These are phyloP conservation scores for Xylaria nigripes DNA, from an alignment of 495 filamentous ascomycete genomes.

Conservation along the genomic window DNA sequence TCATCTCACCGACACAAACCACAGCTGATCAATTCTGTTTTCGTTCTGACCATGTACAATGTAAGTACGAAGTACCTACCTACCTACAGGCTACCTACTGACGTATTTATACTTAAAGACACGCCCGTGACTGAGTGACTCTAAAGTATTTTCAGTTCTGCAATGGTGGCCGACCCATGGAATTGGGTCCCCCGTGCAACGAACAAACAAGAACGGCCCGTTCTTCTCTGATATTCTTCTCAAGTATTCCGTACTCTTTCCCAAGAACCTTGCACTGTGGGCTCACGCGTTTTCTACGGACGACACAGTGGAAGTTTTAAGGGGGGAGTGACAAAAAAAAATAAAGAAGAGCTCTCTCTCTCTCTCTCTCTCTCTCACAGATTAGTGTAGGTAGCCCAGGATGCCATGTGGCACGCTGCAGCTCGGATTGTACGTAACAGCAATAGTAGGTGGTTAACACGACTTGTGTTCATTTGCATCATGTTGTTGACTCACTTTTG, in stretches of 20 bases:
- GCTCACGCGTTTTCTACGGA: no score
- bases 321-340: no score
- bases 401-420: slow-evolving; percentile 8
- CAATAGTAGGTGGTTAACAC: background rate
- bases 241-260: no score
- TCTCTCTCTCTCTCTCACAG: background rate
- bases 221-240: background rate
- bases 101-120: no score
- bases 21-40: background rate
- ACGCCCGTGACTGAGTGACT: no score
- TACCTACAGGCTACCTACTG: no score
- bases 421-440: background rate
- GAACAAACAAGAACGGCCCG: background rate
- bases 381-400: background rate
- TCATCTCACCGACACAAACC: slow-evolving; percentile 1
- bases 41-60: no score
- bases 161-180: background rate
- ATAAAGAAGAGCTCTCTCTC: no score
- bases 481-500: no score
- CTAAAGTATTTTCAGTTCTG: background rate
- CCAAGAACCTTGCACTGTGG: no score
- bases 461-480: no score
- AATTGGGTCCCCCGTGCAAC: background rate
- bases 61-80: no score
- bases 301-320: background rate